Evolutionary conservation across 768 basidiomycete species (phyloP).

Genomic region (Tylopilus vinaceipallidus): DNA sequence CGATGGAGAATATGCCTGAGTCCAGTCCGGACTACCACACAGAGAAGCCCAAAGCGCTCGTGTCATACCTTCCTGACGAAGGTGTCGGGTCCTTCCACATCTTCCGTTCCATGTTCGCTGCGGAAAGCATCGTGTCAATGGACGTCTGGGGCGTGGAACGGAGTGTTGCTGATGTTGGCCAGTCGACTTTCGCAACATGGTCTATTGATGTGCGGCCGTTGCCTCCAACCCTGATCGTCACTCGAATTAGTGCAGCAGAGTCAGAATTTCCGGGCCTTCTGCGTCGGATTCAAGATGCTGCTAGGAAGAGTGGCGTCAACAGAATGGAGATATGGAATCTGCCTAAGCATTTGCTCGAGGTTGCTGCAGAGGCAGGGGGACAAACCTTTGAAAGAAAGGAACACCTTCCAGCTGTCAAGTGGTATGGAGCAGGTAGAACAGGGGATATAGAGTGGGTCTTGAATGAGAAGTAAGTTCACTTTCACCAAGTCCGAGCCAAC

Average conservation of each 20-base stretch:
- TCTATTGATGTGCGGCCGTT: constrained; percentile 36
- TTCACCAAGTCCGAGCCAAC: background rate
- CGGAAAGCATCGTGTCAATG: constrained; percentile 9
- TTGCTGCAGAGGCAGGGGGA: constrained; percentile 32
- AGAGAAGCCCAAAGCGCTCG: constrained; percentile 19
- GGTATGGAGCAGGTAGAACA: constrained; percentile 43
- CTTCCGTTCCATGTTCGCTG: constrained; percentile 29
- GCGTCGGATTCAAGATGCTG: constrained; percentile 33
- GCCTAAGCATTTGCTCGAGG: constrained; percentile 30
- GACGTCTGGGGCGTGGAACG: constrained; percentile 23
- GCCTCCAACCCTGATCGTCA: constrained; percentile 41
- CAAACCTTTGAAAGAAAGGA: constrained; percentile 33
- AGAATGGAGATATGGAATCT: constrained; percentile 51
- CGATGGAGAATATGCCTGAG: constrained; percentile 19
- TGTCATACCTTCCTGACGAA: constrained; percentile 41
- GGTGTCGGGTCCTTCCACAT: constrained; percentile 51
- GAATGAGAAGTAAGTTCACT: constrained; percentile 44
- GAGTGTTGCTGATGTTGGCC: background rate
- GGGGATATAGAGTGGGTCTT: constrained; percentile 42
- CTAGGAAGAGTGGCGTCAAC: constrained; percentile 33
- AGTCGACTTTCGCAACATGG: constrained; percentile 42
- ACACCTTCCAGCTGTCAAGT: constrained; percentile 45
- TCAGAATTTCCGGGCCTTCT: constrained; percentile 37
- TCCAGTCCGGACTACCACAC: constrained; percentile 6
- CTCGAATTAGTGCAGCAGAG: constrained; percentile 36